Evolutionary conservation across 495 filamentous ascomycete species (phyloP).

Genomic region (Parathielavia appendiculata): DNA sequence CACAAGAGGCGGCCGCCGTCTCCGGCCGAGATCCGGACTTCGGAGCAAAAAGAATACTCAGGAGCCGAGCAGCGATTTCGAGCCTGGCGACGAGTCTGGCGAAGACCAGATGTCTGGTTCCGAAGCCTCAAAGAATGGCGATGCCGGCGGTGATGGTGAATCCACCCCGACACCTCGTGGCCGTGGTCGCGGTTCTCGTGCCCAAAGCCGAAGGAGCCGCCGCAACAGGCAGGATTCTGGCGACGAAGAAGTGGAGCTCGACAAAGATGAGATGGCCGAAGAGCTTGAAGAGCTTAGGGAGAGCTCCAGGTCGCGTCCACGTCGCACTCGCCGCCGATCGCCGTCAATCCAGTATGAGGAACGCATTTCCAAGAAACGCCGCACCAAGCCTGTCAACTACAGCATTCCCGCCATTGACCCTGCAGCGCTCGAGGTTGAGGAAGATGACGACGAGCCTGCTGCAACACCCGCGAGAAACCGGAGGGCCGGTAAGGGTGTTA

Average conservation of each 20-base stretch:
- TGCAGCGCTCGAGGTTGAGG: constrained; percentile 54
- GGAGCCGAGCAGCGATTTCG: constrained; percentile 83
- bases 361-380: constrained; percentile 34
- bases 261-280: constrained; percentile 71
- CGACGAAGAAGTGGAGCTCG: constrained; percentile 63
- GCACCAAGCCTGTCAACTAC: constrained; percentile 44
- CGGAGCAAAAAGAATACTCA: constrained; percentile 50
- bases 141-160: constrained; percentile 36
- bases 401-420: constrained; percentile 69
- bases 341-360: constrained; percentile 55
- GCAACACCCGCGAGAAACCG: constrained; percentile 66
- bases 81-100: constrained; percentile 62
- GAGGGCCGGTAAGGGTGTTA: constrained; percentile 49
- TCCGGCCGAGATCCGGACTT: constrained; percentile 43
- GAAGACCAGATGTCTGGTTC: constrained; percentile 46
- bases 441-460: constrained; percentile 55
- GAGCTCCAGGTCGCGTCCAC: constrained; percentile 42
- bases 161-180: constrained; percentile 36
- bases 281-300: constrained; percentile 63
- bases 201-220: constrained; percentile 38
- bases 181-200: constrained; percentile 34
- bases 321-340: constrained; percentile 49
- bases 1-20: constrained; percentile 33
- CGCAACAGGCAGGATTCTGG: constrained; percentile 26
- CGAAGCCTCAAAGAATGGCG: constrained; percentile 33